Percentiles rank a stretch among this genome's conserved stretches.
phyloP scores from a whole-genome alignment of 225 moss, liverwort and hornwort genomes.

The Pseudisothecium myosuroides region DNA sequence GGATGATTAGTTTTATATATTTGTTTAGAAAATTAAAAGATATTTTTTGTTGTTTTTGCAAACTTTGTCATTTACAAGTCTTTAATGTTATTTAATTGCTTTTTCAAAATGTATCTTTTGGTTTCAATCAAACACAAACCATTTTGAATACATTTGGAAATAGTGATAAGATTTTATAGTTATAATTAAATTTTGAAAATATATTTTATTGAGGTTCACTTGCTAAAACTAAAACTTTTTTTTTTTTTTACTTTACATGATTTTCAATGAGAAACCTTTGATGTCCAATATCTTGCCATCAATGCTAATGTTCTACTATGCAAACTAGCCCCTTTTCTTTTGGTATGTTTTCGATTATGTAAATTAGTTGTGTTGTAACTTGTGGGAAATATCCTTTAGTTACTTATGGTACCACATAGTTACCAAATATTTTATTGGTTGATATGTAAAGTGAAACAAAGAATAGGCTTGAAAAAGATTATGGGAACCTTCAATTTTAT shows the following conservation, averaged over 20 bases:
- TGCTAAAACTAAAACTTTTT: rapidly evolving
- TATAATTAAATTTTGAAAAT: background rate
- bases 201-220: background rate
- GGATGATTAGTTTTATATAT: background rate
- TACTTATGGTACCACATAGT: too few species aligned
- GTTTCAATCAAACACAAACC: background rate
- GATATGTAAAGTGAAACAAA: background rate
- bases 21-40: background rate
- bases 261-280: background rate
- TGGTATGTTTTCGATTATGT: background rate
- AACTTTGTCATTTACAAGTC: background rate
- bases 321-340: background rate
- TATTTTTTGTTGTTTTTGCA: background rate
- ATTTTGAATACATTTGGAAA: background rate
- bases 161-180: background rate
- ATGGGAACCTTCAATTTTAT: background rate
- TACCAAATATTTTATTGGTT: background rate
- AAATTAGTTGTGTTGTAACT: background rate
- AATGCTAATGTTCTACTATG: background rate
- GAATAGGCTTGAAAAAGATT: background rate
- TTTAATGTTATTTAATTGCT: background rate
- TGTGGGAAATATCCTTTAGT: background rate
- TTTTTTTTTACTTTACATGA: background rate
- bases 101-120: background rate
- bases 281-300: background rate